A percentile compares a stretch with the other conserved stretches of the same genome.
phyloP scores from a whole-genome alignment of 768 basidiomycete genomes.

The Scleroderma citrinum region DNA sequence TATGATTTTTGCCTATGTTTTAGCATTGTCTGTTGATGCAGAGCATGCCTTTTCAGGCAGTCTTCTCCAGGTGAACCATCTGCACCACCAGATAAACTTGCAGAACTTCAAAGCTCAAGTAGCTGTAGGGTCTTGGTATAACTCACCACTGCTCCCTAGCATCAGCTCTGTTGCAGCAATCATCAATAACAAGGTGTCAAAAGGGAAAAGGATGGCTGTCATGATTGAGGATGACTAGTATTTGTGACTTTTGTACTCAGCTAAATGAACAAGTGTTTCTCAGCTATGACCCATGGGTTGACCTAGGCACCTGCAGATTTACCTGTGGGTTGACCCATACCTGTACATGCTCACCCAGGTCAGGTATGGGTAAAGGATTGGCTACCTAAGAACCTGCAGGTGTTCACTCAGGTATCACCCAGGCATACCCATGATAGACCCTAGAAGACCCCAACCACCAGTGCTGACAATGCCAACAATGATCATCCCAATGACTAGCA shows the following conservation, averaged over 20 bases:
- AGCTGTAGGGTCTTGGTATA: slow-evolving; percentile 28
- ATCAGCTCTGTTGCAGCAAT: background rate
- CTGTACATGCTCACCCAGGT: no score
- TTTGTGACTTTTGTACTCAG: background rate
- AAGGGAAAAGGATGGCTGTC: slow-evolving; percentile 1
- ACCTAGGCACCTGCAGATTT: no score
- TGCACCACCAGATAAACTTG: slow-evolving; percentile 30
- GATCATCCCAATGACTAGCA: no score
- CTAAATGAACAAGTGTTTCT: background rate
- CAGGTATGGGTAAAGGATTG: no score
- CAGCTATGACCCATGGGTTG: background rate
- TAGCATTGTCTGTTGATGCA: slow-evolving; percentile 33
- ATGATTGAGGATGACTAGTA: background rate
- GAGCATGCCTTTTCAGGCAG: slow-evolving; percentile 30
- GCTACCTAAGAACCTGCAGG: no score
- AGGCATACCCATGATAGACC: no score
- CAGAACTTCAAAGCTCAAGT: slow-evolving; percentile 32
- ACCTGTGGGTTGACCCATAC: no score
- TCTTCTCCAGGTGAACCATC: slow-evolving; percentile 24
- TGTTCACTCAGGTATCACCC: no score
- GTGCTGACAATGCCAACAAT: no score
- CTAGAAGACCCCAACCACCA: no score
- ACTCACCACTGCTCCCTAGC: slow-evolving; percentile 20
- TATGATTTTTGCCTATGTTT: no score
- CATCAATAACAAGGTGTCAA: background rate